Evolutionary conservation across 2,329 filamentous ascomycete species (phyloP), one percentile per base, ranked within the genome.

Genomic region (Bipolaris oryzae): DNA sequence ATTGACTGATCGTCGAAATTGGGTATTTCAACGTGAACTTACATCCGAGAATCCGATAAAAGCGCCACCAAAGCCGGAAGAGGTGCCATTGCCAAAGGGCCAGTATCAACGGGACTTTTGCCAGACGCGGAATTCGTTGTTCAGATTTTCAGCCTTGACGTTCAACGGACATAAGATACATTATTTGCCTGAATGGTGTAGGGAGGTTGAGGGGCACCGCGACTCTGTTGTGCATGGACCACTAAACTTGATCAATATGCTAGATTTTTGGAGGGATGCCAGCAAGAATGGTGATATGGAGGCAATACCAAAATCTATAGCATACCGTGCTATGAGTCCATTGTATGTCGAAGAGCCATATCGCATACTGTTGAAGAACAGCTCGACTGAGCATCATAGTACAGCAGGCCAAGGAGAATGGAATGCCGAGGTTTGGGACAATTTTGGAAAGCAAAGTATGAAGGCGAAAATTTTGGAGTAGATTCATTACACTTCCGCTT

Each of bases 111-210:
- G 89, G 62, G 80, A 81, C 1, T 79, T 96, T 21, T 83, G 78
- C 0, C 91, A 92, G 3, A 87, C 88, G 5, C 81, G 85, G 1
- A 81, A 84, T 3, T 84, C 96, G 2, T 85, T 99, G 48, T 96
- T 96, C 78, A 87, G 94, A 53, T 99, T 96, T 80, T 94, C 89
- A 16, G 93, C 93, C 6, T 83, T 99, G 43, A 94, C 91, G 1
- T 95, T 92, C 80, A 99, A 99, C 76, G 92, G 91, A 1, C 95
- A 99, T 75, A 83, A 85, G 21, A 98, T 99, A 66, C 95, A 99
- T 76, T 83, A 96, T 20, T 89, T 96, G 71, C 84, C 83, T 0
- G 73, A 82, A 47, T 96, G 91, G 78, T 89, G 88, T 54, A 82
- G 83, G 25, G 78, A 85, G 10, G 80, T 87, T 4, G 95, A 98